Conservation (phyloP, 2,329 filamentous ascomycete genomes). For the Phoma sp. region DNA sequence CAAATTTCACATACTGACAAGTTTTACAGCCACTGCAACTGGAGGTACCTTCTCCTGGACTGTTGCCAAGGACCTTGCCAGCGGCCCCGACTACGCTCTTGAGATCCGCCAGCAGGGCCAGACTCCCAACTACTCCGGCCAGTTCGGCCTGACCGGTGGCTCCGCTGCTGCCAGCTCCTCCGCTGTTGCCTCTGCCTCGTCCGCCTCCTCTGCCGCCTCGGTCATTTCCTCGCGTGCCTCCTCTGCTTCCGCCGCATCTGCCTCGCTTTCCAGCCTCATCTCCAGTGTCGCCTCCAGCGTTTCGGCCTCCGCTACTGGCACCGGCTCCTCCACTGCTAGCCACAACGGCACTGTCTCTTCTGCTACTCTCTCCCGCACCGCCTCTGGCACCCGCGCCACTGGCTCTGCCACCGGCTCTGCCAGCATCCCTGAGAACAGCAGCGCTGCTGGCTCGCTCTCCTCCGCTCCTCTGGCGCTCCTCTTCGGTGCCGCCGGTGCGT, state of each 20-base stretch:
- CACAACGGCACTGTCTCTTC: constrained; percentile 38
- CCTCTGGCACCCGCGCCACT: constrained; percentile 26
- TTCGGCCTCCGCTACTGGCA: constrained; percentile 34
- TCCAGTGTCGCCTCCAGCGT: constrained; percentile 37
- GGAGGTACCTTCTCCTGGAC: constrained; percentile 62
- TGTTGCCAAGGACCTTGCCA: constrained; percentile 52
- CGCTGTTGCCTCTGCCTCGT: constrained; percentile 25
- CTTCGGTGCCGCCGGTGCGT: constrained; percentile 51
- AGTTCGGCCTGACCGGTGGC: constrained; percentile 52
- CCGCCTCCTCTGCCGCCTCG: constrained; percentile 26
- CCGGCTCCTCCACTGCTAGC: constrained; percentile 21
- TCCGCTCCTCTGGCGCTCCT: constrained; percentile 28
- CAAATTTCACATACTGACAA: constrained; percentile 19
- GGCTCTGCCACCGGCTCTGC: constrained; percentile 22
- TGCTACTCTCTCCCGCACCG: constrained; percentile 32
- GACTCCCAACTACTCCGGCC: constrained; percentile 63
- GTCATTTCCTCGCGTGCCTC: constrained; percentile 22
- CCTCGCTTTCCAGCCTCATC: constrained; percentile 39
- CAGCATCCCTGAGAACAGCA: constrained; percentile 31
- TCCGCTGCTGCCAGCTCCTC: constrained; percentile 36
- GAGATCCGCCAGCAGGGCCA: constrained; percentile 62
- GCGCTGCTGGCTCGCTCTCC: constrained; percentile 48
- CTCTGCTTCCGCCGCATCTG: constrained; percentile 25
- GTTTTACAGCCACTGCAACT: constrained; percentile 49
- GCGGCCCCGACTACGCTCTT: constrained; percentile 64